Evolutionary conservation across 202 grass and related monocot genomes (phyloP).

Genomic region (Saccharum hybrid): DNA sequence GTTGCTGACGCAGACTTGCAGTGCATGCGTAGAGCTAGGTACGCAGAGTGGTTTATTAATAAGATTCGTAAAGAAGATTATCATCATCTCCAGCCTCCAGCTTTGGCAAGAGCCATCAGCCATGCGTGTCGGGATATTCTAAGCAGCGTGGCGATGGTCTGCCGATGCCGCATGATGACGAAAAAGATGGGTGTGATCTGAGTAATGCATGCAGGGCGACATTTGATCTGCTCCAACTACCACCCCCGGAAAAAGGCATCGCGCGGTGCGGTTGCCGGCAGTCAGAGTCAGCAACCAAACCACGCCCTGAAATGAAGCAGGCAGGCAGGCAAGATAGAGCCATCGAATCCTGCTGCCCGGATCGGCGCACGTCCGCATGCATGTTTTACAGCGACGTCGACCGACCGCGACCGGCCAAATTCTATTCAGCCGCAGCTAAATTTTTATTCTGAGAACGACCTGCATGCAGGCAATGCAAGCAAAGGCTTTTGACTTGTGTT

Average conservation of each 20-base stretch:
- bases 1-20: too few species aligned
- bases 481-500: too few species aligned
- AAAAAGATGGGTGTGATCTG: background rate
- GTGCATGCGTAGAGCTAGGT: background rate
- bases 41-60: background rate
- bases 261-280: background rate
- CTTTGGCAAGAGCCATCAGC: background rate
- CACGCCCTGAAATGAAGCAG: background rate
- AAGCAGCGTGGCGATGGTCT: background rate
- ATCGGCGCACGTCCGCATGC: constrained; percentile 22
- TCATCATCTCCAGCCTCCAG: background rate
- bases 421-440: background rate
- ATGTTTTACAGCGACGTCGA: constrained; percentile 9
- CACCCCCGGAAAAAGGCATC: background rate
- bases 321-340: background rate
- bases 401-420: background rate
- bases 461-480: background rate
- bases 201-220: background rate
- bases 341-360: constrained; percentile 25
- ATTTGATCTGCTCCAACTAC: constrained; percentile 35
- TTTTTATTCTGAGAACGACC: background rate
- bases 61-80: constrained; percentile 18
- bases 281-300: constrained; percentile 39
- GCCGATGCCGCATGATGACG: background rate
- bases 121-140: background rate